A percentile compares a stretch with the other conserved stretches of the same genome.
phyloP scores from a whole-genome alignment of 2,329 filamentous ascomycete species.

The Colletotrichum ledebouriae region DNA sequence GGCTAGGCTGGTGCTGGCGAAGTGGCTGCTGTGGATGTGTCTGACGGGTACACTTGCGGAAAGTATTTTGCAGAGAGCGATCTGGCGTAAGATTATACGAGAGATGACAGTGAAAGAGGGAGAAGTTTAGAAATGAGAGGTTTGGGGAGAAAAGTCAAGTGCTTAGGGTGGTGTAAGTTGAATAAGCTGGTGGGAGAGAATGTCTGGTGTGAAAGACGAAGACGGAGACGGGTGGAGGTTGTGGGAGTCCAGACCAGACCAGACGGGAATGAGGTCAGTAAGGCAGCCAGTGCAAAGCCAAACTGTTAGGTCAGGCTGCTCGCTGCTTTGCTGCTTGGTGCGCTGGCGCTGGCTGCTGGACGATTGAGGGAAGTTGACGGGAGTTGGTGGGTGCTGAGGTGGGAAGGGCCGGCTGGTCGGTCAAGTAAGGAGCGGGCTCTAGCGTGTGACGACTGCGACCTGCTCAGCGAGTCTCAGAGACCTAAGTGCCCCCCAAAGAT shows the following conservation, averaged over 20 bases:
- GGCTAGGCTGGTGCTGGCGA: slow-evolving; percentile 32
- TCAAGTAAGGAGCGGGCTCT: slow-evolving; percentile 25
- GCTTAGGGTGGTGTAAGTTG: slow-evolving; percentile 29
- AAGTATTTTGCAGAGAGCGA: slow-evolving; percentile 29
- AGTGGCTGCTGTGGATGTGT: slow-evolving; percentile 35
- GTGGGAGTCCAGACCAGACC: slow-evolving; percentile 19
- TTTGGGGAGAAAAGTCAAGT: slow-evolving; percentile 24
- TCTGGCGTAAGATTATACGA: slow-evolving; percentile 13
- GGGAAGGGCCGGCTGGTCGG: slow-evolving; percentile 28
- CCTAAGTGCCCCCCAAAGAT: slow-evolving; percentile 15
- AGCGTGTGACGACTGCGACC: slow-evolving; percentile 36
- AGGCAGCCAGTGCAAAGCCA: slow-evolving; percentile 37
- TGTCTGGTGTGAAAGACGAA: slow-evolving; percentile 42
- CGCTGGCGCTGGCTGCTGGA: slow-evolving; percentile 23
- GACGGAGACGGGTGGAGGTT: slow-evolving; percentile 33
- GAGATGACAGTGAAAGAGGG: slow-evolving; percentile 22
- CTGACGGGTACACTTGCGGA: slow-evolving; percentile 33
- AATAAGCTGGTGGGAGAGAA: slow-evolving; percentile 15
- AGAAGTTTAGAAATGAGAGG: slow-evolving; percentile 40
- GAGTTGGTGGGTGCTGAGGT: slow-evolving; percentile 1
- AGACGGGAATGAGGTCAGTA: slow-evolving; percentile 42
- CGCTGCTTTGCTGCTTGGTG: slow-evolving; percentile 11
- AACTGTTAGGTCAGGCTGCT: slow-evolving; percentile 9
- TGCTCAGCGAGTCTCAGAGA: slow-evolving; percentile 35
- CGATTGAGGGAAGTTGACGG: not conserved